Conservation (phyloP, 768 basidiomycete genomes). For the Agaricus blazei region DNA sequence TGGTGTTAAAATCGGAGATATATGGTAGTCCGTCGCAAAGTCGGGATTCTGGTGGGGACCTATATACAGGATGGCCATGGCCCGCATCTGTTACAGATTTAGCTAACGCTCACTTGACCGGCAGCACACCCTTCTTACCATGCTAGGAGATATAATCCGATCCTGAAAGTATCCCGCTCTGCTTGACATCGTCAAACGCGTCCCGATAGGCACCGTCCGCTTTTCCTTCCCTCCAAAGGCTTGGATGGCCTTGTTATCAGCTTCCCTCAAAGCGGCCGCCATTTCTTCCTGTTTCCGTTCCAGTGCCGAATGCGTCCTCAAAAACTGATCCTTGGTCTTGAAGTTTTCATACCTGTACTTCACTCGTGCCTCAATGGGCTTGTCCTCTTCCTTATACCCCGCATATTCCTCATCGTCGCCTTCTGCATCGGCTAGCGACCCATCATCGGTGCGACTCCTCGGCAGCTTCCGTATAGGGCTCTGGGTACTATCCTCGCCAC, state of each 20-base stretch:
- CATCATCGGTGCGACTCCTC: conserved; percentile 28
- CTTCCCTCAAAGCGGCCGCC: conserved; percentile 46
- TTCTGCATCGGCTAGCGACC: conserved; percentile 49
- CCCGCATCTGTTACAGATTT: conserved; percentile 78
- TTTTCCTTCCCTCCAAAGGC: conserved; percentile 15
- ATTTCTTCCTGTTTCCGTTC: conserved; percentile 49
- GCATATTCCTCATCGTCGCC: conserved; percentile 46
- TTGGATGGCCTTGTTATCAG: conserved; percentile 39
- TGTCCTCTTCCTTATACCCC: conserved; percentile 60
- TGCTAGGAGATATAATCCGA: conserved; percentile 88
- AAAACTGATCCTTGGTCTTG: conserved; percentile 15
- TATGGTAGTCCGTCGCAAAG: conserved; percentile 91
- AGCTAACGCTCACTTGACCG: not conserved
- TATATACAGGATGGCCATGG: conserved; percentile 97
- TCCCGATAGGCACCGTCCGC: conserved; percentile 63
- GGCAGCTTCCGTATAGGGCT: not conserved
- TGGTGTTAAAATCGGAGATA: conserved; percentile 93
- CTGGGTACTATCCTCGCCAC: conserved; percentile 24
- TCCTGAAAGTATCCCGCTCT: conserved; percentile 93
- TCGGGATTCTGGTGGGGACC: conserved; percentile 93
- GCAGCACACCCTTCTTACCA: conserved; percentile 54
- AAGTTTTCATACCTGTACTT: conserved; percentile 45
- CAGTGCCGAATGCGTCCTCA: conserved; percentile 32
- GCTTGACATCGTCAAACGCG: conserved; percentile 91
- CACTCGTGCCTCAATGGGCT: conserved; percentile 71